Evolutionary conservation across 805 yeast genomes (phyloP).

Genomic region (Saccharomycopsis selenospora): DNA sequence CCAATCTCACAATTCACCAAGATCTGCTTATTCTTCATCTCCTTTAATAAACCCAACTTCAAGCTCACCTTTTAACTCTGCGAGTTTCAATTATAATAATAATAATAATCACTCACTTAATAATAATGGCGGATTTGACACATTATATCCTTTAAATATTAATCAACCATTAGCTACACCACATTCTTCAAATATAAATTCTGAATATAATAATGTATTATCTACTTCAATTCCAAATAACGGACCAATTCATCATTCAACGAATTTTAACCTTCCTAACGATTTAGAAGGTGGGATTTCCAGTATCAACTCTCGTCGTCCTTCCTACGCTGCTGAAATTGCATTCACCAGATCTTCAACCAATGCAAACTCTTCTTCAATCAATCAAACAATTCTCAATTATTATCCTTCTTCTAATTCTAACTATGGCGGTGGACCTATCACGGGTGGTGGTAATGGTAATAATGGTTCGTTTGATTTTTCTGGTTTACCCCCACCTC

Average conservation of each 20-base stretch:
- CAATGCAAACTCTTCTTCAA: conserved; percentile 24
- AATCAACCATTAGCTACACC: neutral
- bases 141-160: neutral
- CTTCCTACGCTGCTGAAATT: conserved; percentile 65
- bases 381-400: neutral
- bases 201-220: too few relatives aligned
- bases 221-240: neutral
- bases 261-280: conserved; percentile 40
- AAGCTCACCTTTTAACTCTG: neutral
- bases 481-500: neutral
- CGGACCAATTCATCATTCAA: neutral
- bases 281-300: conserved; percentile 62
- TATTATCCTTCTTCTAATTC: neutral
- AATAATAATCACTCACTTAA: neutral
- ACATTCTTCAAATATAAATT: too few relatives aligned
- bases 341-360: conserved; percentile 29
- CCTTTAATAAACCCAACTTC: neutral
- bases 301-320: conserved; percentile 59
- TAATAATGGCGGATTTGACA: neutral
- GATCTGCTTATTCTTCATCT: neutral
- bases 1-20: neutral
- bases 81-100: neutral
- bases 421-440: too few relatives aligned
- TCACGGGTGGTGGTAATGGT: too few relatives aligned
- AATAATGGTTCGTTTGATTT: neutral